These are phyloP conservation scores for Boletus rubropictus DNA, from an alignment of 768 basidiomycete genomes.

Conservation along the genomic window DNA sequence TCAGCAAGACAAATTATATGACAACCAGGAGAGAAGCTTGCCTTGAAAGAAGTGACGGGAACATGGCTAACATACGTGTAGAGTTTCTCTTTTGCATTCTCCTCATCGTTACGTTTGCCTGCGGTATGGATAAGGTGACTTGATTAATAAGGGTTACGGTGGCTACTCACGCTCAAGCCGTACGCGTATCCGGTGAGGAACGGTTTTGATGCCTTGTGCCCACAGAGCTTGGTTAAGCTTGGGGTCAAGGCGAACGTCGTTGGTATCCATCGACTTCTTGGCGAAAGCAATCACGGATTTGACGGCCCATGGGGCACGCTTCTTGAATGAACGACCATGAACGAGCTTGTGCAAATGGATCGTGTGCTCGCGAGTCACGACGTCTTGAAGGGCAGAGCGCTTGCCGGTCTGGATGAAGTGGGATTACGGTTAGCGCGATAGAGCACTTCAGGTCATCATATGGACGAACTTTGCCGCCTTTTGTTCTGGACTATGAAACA, in stretches of 20 bases:
- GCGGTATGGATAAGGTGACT: conserved; percentile 3
- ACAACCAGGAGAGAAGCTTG: conserved; percentile 30
- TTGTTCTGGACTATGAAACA: conserved; percentile 37
- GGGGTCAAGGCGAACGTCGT: conserved; percentile 91
- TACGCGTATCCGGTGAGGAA: conserved; percentile 87
- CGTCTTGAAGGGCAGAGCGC: conserved; percentile 96
- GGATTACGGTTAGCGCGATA: conserved; percentile 3
- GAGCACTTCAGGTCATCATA: conserved; percentile 20
- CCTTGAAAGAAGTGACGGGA: conserved; percentile 79
- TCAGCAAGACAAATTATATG: conserved; percentile 3
- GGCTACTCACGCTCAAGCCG: conserved; percentile 80
- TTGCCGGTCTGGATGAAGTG: conserved; percentile 56
- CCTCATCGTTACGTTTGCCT: conserved; percentile 99
- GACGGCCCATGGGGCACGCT: conserved; percentile 94
- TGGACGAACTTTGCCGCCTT: conserved; percentile 25
- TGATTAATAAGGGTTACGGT: background rate
- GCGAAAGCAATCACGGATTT: conserved; percentile 93
- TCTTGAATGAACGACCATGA: conserved; percentile 92
- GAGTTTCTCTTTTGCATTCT: conserved; percentile 97
- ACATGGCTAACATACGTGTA: conserved; percentile 87
- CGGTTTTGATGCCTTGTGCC: conserved; percentile 89
- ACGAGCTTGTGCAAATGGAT: conserved; percentile 96
- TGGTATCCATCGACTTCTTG: conserved; percentile 91
- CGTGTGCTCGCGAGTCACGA: conserved; percentile 98
- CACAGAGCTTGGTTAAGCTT: conserved; percentile 95